These are phyloP conservation scores for Ophiostoma pallidulum DNA, from an alignment of 2,329 filamentous ascomycete genomes.

Conservation along the genomic window DNA sequence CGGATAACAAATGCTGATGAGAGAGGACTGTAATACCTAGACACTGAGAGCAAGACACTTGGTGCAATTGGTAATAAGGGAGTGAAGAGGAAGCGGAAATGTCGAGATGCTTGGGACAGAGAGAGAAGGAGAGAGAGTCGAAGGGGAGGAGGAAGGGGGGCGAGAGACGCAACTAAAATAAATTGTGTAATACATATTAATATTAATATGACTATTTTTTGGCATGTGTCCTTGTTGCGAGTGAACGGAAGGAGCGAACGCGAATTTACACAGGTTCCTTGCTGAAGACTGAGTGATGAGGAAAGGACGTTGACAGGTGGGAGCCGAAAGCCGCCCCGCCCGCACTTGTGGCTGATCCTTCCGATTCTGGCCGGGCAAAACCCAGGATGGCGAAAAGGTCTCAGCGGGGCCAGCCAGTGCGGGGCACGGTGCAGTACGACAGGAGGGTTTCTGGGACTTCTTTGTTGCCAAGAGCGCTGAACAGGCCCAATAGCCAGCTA, in stretches of 20 bases:
- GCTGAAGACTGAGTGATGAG: conserved; percentile 5
- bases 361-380: conserved; percentile 11
- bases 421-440: conserved; percentile 5
- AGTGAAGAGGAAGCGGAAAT: not conserved
- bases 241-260: not conserved
- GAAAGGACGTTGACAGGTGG: not conserved
- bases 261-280: conserved; percentile 2
- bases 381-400: not conserved
- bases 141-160: not conserved
- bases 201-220: too few species aligned
- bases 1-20: too few species aligned
- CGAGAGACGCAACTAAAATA: not conserved
- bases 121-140: not conserved
- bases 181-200: conserved; percentile 2
- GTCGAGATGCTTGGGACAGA: not conserved
- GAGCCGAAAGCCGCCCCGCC: not conserved
- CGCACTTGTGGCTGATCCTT: conserved; percentile 8
- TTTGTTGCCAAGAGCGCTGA: too few species aligned
- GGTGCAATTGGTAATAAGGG: not conserved
- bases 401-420: conserved; percentile 2
- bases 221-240: too few species aligned
- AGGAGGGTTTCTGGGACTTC: not conserved
- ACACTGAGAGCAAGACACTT: too few species aligned
- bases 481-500: not conserved
- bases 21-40: not conserved